Evolutionary conservation across 495 filamentous ascomycete species (phyloP).

Genomic region (Xylaria sp.): DNA sequence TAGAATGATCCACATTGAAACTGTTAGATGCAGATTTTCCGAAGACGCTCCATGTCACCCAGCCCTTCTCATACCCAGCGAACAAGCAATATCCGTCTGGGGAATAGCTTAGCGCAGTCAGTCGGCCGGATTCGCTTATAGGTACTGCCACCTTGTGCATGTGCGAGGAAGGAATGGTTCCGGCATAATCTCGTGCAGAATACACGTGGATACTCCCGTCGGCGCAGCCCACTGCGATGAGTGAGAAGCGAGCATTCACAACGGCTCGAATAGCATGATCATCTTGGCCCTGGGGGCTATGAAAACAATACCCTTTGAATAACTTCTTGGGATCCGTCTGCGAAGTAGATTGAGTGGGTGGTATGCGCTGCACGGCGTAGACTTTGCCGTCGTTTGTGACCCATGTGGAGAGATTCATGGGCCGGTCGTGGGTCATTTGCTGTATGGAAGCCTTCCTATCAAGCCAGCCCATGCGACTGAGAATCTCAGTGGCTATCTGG

Average conservation of each 20-base stretch:
- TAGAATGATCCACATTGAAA: conserved; percentile 70
- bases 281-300: conserved; percentile 65
- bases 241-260: conserved; percentile 92
- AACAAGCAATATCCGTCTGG: conserved; percentile 97
- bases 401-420: conserved; percentile 97
- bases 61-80: conserved; percentile 90
- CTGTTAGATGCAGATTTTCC: conserved; percentile 86
- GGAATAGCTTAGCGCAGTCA: conserved; percentile 84
- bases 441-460: conserved; percentile 75
- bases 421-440: conserved; percentile 95
- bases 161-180: conserved; percentile 92
- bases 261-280: conserved; percentile 74
- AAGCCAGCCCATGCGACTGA: conserved; percentile 86
- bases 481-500: conserved; percentile 89
- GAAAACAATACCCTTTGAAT: conserved; percentile 92
- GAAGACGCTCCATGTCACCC: conserved; percentile 97
- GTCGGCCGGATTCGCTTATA: conserved; percentile 64
- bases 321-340: conserved; percentile 64
- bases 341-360: conserved; percentile 32
- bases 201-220: conserved; percentile 86
- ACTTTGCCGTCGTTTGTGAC: conserved; percentile 87
- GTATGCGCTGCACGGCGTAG: conserved; percentile 83
- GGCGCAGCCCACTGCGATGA: conserved; percentile 85
- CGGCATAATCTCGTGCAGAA: conserved; percentile 88
- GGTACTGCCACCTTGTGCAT: conserved; percentile 72